Evolutionary conservation across 192 early-diverging fungal species (phyloP).

Genomic region (Mortierella claussenii): DNA sequence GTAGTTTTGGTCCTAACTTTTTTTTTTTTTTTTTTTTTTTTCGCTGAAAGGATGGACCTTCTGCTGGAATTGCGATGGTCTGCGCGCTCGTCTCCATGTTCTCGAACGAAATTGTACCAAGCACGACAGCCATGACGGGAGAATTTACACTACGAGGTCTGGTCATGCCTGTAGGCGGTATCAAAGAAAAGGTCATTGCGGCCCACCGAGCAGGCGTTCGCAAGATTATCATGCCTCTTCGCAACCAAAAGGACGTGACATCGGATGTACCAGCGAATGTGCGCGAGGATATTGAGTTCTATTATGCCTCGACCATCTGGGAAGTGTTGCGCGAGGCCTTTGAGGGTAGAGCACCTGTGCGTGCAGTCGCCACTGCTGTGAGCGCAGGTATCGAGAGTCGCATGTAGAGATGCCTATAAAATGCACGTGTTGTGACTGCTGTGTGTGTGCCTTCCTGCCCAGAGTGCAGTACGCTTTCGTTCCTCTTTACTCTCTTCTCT

Average conservation of each 20-base stretch:
- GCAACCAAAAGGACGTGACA: slow-evolving; percentile 77
- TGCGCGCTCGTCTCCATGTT: slow-evolving; percentile 85
- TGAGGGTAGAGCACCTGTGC: slow-evolving; percentile 43
- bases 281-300: slow-evolving; percentile 74
- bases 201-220: slow-evolving; percentile 83
- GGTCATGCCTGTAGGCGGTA: slow-evolving; percentile 86
- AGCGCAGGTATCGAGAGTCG: slow-evolving; percentile 18
- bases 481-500: not conserved
- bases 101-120: slow-evolving; percentile 61
- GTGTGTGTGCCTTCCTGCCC: no score
- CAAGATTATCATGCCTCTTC: slow-evolving; percentile 75
- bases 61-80: slow-evolving; percentile 74
- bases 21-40: not conserved
- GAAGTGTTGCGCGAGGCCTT: slow-evolving; percentile 74
- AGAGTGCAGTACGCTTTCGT: no score
- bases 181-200: slow-evolving; percentile 88
- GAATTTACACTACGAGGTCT: slow-evolving; percentile 86
- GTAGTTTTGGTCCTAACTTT: no score
- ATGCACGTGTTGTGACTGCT: not conserved
- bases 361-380: not conserved
- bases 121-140: slow-evolving; percentile 83
- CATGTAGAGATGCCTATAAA: not conserved
- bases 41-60: slow-evolving; percentile 74
- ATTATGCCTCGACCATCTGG: slow-evolving; percentile 69
- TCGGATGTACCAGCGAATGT: slow-evolving; percentile 78